These are phyloP conservation scores for Hyparrhenia diplandra DNA, from an alignment of 176 grass and related monocot species.

Conservation along the genomic window DNA sequence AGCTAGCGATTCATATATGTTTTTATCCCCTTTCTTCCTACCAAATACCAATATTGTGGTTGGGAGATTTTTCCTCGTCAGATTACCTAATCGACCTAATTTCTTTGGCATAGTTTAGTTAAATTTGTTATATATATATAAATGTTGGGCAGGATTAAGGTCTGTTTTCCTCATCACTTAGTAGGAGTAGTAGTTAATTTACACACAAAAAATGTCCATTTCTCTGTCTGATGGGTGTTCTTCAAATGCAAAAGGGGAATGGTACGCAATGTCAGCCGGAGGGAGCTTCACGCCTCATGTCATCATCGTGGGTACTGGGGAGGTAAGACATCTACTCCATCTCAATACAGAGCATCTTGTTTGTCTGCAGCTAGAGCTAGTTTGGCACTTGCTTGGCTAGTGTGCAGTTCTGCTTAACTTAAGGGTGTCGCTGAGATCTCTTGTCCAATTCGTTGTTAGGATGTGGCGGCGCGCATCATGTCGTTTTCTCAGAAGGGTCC, in stretches of 20 bases:
- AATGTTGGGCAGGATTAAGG: neutral
- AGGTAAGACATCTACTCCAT: slow-evolving; percentile 43
- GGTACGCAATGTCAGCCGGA: slow-evolving; percentile 84
- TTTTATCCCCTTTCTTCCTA: neutral
- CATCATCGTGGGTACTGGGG: slow-evolving; percentile 70
- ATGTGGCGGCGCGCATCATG: slow-evolving; percentile 76
- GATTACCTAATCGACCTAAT: slow-evolving; percentile 22
- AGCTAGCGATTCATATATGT: neutral
- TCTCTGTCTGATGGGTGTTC: neutral
- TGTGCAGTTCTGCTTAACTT: neutral
- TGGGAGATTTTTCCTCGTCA: neutral
- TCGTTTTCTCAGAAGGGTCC: slow-evolving; percentile 97
- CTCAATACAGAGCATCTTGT: neutral
- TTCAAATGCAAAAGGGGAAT: slow-evolving; percentile 57
- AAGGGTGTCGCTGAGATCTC: neutral
- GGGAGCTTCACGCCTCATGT: slow-evolving; percentile 97
- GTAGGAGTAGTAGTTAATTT: neutral
- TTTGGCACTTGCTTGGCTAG: slow-evolving; percentile 12
- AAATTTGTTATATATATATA: neutral
- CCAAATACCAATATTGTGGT: neutral
- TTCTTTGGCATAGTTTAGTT: neutral
- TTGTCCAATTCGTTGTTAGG: slow-evolving; percentile 36
- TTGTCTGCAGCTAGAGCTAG: neutral
- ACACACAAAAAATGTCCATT: neutral
- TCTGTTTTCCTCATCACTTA: neutral